These are phyloP conservation scores for Gossypium sturtianum DNA, from an alignment of 345 rosid species.

Conservation along the genomic window DNA sequence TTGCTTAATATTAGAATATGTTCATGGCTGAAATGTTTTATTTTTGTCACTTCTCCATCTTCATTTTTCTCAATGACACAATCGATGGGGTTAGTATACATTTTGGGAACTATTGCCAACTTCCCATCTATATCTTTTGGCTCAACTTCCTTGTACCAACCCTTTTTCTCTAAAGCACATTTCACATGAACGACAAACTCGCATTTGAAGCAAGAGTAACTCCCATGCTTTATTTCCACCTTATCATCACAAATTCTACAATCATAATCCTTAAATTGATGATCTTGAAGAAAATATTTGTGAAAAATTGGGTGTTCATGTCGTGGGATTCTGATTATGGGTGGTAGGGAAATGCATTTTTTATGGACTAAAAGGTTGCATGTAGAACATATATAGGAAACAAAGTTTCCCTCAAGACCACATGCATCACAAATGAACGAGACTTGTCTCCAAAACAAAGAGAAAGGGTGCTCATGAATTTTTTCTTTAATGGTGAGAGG, in stretches of 20 bases:
- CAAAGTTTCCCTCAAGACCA: not conserved
- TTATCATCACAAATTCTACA: not conserved
- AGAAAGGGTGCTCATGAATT: not conserved
- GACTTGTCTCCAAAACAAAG: not conserved
- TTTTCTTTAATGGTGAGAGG: not conserved
- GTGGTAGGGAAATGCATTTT: not conserved
- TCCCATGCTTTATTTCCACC: not conserved
- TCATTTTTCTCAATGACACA: not conserved
- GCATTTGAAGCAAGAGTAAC: not conserved
- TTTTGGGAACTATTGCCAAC: not conserved
- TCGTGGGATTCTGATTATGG: not conserved
- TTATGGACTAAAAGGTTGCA: not conserved
- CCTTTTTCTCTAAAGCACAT: not conserved
- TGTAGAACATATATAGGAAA: not conserved
- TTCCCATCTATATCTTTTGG: not conserved
- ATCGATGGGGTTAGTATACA: not conserved
- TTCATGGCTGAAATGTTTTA: not conserved
- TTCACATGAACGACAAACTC: not conserved
- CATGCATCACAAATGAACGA: not conserved
- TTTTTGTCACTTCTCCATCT: not conserved
- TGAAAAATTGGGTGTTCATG: not conserved
- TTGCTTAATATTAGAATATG: not conserved
- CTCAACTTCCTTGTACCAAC: not conserved
- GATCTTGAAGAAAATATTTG: not conserved
- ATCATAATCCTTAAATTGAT: not conserved